Percentiles rank a stretch among this genome's conserved stretches.
Conservation (phyloP, 2,329 filamentous ascomycete species). For the Canariomyces notabilis region DNA sequence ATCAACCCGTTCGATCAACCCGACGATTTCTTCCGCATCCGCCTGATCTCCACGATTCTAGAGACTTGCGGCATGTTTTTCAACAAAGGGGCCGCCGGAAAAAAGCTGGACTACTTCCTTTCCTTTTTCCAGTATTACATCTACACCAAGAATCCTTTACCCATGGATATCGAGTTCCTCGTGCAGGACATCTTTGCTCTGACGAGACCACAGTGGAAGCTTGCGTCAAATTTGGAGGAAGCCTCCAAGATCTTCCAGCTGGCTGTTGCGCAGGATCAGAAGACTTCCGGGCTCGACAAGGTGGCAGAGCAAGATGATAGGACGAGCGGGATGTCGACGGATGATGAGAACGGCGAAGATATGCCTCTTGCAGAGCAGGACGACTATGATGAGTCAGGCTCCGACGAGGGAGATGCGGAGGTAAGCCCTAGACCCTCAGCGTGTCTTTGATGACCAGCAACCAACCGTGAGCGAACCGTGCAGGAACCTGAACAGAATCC, state of each 20-base stretch:
- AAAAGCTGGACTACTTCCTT: constrained; percentile 96
- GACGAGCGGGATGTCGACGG: constrained; percentile 65
- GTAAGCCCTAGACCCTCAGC: constrained; percentile 33
- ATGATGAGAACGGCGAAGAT: constrained; percentile 69
- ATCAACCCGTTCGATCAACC: constrained; percentile 77
- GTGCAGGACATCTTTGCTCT: constrained; percentile 86
- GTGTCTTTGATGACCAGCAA: background rate
- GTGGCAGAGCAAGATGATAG: constrained; percentile 65
- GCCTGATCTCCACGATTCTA: constrained; percentile 79
- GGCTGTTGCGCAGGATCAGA: constrained; percentile 86
- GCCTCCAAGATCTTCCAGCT: constrained; percentile 78
- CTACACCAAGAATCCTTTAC: constrained; percentile 78
- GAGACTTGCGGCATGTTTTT: constrained; percentile 97
- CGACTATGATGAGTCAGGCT: constrained; percentile 50
- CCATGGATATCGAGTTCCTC: constrained; percentile 97
- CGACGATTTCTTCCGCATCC: constrained; percentile 94
- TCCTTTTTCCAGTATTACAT: constrained; percentile 98
- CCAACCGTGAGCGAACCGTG: constrained; percentile 22
- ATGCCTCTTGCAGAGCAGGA: constrained; percentile 57
- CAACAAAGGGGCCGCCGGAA: constrained; percentile 85
- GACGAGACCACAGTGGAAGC: constrained; percentile 87
- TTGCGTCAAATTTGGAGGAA: constrained; percentile 75
- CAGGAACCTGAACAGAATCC: constrained; percentile 47
- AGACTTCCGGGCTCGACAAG: constrained; percentile 68
- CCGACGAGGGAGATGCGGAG: constrained; percentile 57